Evolutionary conservation across 2,329 filamentous ascomycete species (phyloP).

Genomic region (Massarina eburnea): DNA sequence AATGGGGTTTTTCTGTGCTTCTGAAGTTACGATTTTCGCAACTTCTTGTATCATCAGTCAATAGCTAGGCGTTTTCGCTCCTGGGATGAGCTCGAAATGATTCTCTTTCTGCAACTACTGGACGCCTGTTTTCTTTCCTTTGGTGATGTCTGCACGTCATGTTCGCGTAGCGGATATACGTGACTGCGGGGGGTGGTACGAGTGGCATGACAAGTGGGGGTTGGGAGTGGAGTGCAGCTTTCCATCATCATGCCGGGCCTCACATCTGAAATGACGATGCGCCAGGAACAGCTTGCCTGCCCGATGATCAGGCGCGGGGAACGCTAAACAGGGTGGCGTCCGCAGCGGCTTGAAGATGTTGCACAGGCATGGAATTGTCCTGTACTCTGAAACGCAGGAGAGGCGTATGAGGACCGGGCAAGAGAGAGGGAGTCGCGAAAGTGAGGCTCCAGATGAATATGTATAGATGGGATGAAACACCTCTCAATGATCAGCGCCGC

Average conservation of each 20-base stretch:
- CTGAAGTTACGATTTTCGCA: conserved; percentile 7
- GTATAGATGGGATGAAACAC: no score
- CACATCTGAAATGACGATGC: conserved; percentile 3
- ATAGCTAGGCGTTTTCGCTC: conserved; percentile 31
- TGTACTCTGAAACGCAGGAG: no score
- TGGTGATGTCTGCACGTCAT: not conserved
- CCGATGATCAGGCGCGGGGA: conserved; percentile 27
- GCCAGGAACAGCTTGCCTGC: conserved; percentile 22
- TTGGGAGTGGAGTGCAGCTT: not conserved
- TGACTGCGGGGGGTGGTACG: not conserved
- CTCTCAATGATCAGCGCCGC: not conserved
- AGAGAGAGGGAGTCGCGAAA: no score
- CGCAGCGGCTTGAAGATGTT: conserved; percentile 10
- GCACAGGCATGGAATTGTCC: conserved; percentile 3
- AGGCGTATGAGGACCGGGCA: no score
- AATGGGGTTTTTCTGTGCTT: not conserved
- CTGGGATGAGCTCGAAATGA: conserved; percentile 4
- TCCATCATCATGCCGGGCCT: conserved; percentile 7
- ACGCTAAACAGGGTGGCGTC: conserved; percentile 18
- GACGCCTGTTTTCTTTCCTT: not conserved
- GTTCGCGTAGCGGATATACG: not conserved
- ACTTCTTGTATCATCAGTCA: conserved; percentile 30
- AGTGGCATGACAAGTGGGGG: not conserved
- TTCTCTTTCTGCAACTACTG: not conserved
- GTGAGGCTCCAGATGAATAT: no score